Base-by-base conservation (phyloP, 768 basidiomycete species). In the Dentipellis fragilis region DNA sequence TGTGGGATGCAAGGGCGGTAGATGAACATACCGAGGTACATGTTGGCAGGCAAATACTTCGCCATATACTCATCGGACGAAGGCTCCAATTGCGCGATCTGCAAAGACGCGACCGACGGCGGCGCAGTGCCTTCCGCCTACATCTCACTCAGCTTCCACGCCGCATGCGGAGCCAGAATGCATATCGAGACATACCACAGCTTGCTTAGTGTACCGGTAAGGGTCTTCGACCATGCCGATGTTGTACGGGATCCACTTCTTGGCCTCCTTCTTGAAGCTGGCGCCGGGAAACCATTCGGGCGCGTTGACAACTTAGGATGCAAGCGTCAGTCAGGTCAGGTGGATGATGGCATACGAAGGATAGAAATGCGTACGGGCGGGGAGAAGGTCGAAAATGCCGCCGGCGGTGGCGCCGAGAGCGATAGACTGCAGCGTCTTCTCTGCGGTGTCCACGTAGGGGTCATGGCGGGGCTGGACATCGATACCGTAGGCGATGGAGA, bases 401-500 rank as follows among this genome's bases (percentile, higher is more conserved):
- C 76, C 78, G 1, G 73, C 73, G n/a, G 71, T 61, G 0, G 69
- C 64, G 1, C 75, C 74, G 34, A 64, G 58, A 9, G 63, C 63
- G 47, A 75, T 61, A 4, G 65, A 64, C 6, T 68, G 58, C 5
- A 72, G 62, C 1, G 75, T 72, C 8, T 69, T 59, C 51, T 76
- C 71, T 0, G 75, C 77, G 0, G 72, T 64, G 0, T 62, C 57
- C 37, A 81, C 66, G 58, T 73, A 75, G 2, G 76, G 73, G 58
- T 81, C 80, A 54, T 74, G 61, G 12, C 62, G 46, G 0, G 71
- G 66, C 38, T 68, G 57, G 9, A 74, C 68, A 11, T 73, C 62
- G 17, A 80, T 67, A 2, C 80, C 81, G 58, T 81, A 80, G 0
- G 75, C 72, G 9, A 78, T 57, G 0, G 69, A 70, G 51, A 80